Conservation (phyloP, 2,329 filamentous ascomycete genomes). For the Aspergillus texensis region DNA sequence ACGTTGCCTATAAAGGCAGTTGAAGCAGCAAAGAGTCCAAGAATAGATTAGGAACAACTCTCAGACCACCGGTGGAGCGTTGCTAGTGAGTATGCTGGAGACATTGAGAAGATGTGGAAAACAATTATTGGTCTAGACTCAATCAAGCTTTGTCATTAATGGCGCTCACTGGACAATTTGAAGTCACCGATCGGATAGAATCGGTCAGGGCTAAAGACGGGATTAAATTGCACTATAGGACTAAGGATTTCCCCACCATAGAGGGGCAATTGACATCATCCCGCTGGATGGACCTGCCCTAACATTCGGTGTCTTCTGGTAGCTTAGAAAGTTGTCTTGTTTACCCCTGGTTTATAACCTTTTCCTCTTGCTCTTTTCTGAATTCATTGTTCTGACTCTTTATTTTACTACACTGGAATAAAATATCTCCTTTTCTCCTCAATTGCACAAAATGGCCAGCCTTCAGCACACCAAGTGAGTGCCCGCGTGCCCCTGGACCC, state of each 20-base stretch:
- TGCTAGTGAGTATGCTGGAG: not conserved
- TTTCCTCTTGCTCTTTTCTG: not conserved
- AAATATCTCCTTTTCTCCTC: not conserved
- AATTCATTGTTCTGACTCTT: not conserved
- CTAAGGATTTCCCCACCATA: conserved; percentile 6
- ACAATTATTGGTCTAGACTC: not conserved
- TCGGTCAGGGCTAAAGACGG: conserved; percentile 11
- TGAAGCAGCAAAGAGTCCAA: not conserved
- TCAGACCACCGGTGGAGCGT: not conserved
- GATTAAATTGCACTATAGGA: not conserved
- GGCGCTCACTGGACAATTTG: not conserved
- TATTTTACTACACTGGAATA: not conserved
- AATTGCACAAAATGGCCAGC: conserved; percentile 29
- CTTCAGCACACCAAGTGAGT: conserved; percentile 34
- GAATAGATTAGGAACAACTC: too few species aligned
- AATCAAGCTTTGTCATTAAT: not conserved
- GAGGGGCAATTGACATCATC: conserved; percentile 24
- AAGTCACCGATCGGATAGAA: not conserved
- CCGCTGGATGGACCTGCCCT: conserved; percentile 28
- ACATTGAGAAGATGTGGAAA: not conserved
- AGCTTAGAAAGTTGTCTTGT: conserved; percentile 19
- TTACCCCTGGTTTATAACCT: conserved; percentile 1
- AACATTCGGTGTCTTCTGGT: conserved; percentile 5
- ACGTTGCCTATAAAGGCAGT: not conserved
- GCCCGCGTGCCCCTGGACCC: not conserved